Evolutionary conservation across 805 yeast genomes (phyloP).

Genomic region (Candida alai): DNA sequence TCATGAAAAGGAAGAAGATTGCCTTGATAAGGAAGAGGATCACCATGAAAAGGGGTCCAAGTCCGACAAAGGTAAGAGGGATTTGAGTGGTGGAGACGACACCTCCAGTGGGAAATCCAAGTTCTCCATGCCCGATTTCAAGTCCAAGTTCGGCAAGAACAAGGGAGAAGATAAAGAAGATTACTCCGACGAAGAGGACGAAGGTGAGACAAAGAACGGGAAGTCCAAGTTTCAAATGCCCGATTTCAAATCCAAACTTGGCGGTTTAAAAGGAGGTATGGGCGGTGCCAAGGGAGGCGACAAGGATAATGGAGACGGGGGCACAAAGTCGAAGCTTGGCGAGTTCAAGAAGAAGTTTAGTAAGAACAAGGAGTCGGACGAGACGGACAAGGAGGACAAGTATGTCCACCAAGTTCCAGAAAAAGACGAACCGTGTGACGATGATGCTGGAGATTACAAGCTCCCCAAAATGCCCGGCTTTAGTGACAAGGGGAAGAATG

Average conservation of each 20-base stretch:
- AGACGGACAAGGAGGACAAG: constrained; percentile 2
- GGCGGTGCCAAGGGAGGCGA: constrained; percentile 2
- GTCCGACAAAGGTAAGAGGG: neutral
- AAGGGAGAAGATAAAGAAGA: constrained; percentile 1
- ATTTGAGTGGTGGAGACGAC: constrained; percentile 4
- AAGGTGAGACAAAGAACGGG: neutral
- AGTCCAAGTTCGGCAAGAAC: constrained; percentile 1
- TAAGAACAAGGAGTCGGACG: constrained; percentile 2
- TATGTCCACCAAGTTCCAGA: constrained; percentile 1
- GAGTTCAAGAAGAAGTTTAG: constrained; percentile 4
- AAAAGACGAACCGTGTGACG: neutral
- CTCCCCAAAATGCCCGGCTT: neutral
- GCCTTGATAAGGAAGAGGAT: too few relatives aligned
- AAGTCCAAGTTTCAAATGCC: neutral
- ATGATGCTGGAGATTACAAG: constrained; percentile 1
- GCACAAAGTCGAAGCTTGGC: neutral
- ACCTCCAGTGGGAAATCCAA: neutral
- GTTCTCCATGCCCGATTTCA: constrained; percentile 1
- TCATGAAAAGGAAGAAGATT: neutral
- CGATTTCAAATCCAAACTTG: constrained; percentile 1
- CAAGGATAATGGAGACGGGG: constrained; percentile 2
- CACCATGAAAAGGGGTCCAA: too few relatives aligned
- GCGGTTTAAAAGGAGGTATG: constrained; percentile 1
- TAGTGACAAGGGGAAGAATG: constrained; percentile 4
- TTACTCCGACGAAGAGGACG: constrained; percentile 1